Evolutionary conservation across 2,329 filamentous ascomycete species (phyloP).

Genomic region (Neonectria ditissima): DNA sequence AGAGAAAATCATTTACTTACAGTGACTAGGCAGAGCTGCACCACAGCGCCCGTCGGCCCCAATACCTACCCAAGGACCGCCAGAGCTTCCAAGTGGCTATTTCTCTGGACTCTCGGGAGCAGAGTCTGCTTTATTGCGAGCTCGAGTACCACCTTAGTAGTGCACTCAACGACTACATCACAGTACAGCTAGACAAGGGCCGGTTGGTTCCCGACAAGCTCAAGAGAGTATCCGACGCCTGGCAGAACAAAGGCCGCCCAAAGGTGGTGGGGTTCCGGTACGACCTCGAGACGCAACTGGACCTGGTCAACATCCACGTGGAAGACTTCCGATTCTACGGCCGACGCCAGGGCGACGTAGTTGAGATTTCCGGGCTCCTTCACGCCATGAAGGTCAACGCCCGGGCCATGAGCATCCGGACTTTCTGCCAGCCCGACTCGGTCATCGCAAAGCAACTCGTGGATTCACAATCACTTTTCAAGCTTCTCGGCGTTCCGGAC

Average conservation of each 20-base stretch:
- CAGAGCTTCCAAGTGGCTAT: constrained; percentile 54
- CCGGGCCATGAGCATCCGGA: constrained; percentile 64
- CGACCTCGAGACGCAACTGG: constrained; percentile 71
- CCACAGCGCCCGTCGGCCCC: constrained; percentile 48
- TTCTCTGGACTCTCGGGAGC: constrained; percentile 67
- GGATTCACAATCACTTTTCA: constrained; percentile 64
- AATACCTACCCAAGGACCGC: constrained; percentile 46
- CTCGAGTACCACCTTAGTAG: constrained; percentile 67
- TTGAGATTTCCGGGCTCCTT: constrained; percentile 61
- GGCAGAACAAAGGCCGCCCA: constrained; percentile 65
- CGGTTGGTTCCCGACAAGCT: constrained; percentile 64
- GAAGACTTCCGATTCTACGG: constrained; percentile 68
- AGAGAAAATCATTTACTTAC: constrained; percentile 30
- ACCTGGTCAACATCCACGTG: constrained; percentile 63
- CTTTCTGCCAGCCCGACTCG: constrained; percentile 69
- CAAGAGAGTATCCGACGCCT: constrained; percentile 63
- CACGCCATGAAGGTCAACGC: constrained; percentile 66
- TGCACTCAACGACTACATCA: constrained; percentile 65
- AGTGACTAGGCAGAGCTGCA: constrained; percentile 52
- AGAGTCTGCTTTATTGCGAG: constrained; percentile 70
- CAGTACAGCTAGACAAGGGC: constrained; percentile 65
- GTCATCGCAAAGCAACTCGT: constrained; percentile 69
- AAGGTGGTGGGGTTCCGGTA: constrained; percentile 69
- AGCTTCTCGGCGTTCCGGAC: constrained; percentile 60
- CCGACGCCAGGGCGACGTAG: constrained; percentile 55